Evolutionary conservation across 2,329 filamentous ascomycete species (phyloP), one percentile per base, ranked within the genome.

Genomic region (Calonectria honghensis): DNA sequence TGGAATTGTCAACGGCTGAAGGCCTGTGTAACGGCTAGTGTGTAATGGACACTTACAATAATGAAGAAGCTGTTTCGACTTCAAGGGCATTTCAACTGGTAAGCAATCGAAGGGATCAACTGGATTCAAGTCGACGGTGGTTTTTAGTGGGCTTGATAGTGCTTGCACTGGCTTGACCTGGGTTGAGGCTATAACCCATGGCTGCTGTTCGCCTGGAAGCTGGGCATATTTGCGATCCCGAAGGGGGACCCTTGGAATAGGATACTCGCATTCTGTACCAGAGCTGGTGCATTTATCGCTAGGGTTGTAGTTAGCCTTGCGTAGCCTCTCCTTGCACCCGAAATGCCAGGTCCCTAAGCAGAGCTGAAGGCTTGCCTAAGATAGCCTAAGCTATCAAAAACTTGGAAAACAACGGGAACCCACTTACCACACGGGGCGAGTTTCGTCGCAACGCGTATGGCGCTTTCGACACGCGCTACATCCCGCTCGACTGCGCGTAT

Each of bases 41-140:
- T 57, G 35, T 1, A 9, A 45, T 57, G 3, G 52, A 57, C 7
- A 24, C 54, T 18, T 14, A 59, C 54, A 59, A 37, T 59, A 59
- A 59, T 59, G 32, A 59, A 59, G 54, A 2, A 59, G 54, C 31
- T 59, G 54, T 18, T 35, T 59, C 11, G 54, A 59, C 31, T 59
- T 59, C 18, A 59, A 37, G 10, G 54, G 54, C 54, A 59, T 59
- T n/a, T 59, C 29, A 32, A 59, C 54, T 14, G 54, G 54, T 37
- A 59, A 59, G 18, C 31, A 59, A 16, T 59, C 54, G 13, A 59
- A 59, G 3, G 54, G 54, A 59, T 59, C 54, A 32, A 59, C 54
- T 20, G 54, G 54, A 6, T 59, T 59, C 31, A 59, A 37, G 32
- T 59, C 54, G 16, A 59, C 10, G 29, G 18, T 4, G 31, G 11